Base-by-base conservation (phyloP, 805 yeast genomes). In the Metschnikowia reukaufii region DNA sequence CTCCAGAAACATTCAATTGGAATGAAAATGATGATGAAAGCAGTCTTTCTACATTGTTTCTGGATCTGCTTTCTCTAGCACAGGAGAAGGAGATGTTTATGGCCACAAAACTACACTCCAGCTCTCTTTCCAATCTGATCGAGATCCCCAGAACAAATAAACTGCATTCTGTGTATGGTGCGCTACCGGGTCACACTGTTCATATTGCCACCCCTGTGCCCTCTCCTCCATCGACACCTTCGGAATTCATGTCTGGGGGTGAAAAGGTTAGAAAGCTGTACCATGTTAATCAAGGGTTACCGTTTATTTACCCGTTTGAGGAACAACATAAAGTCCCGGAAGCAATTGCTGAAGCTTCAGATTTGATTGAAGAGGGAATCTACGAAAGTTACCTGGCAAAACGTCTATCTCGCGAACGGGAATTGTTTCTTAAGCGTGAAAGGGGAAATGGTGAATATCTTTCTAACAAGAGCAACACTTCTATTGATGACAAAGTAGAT, bases 141-240 rank as follows among this genome's bases (percentile, higher is more conserved):
- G 84, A 77, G 41, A 75, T 74, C 27, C 84, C 86, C 2, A 70
- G 82, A 45, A 78, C 87, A 1, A 63, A 72, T 48, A 72, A 72
- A 55, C 51, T 72, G 4, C 78, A 75, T 46, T 64, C 74, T 5
- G 56, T 72, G 4, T 69, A 73, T 39, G 66, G 73, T 10, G 69
- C 73, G 31, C 62, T 79, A 18, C 84, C 84, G 1, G 67, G 77
- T 0, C 83, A 81, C 34, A 66, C 78, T 0, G 69, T 84, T 4
- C 91, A 86, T 61, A 76, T 89, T 9, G 91, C 96, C 0, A 88
- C 96, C 0, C 96, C 96, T 0, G 86, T 86, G 1, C 94, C 96
- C 3, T 87, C 96, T 0, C 96, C 96, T 0, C 83, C 86, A 1
- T 51, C 64, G 10, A 63, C 68, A 6, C 71, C 74, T 1, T 68